Conservation (phyloP, 352 stramenopile species). For the Elongisporangium senticosum region DNA sequence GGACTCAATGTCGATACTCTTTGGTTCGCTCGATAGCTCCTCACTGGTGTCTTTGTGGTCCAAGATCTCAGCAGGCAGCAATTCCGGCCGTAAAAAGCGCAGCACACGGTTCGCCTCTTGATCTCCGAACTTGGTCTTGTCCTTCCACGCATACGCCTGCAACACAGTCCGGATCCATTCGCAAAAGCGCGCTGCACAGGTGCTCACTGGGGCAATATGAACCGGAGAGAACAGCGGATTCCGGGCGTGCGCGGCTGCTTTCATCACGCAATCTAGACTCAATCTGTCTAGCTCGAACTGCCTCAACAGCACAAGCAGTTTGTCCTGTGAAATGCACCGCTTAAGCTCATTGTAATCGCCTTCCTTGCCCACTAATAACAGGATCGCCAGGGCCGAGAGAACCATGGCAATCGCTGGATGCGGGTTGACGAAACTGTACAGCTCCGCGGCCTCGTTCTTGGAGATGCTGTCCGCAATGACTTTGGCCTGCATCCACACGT, state of each 20-base stretch:
- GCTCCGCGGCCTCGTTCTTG: conserved; percentile 69
- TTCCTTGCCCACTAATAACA: conserved; percentile 40
- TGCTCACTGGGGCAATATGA: conserved; percentile 76
- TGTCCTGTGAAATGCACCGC: conserved; percentile 57
- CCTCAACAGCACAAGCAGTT: conserved; percentile 42
- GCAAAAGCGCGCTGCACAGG: conserved; percentile 84
- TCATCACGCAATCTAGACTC: conserved; percentile 20
- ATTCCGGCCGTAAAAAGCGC: conserved; percentile 44
- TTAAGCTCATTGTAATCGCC: conserved; percentile 43
- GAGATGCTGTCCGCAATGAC: conserved; percentile 23
- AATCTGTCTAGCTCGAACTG: conserved; percentile 39
- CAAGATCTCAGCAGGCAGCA: conserved; percentile 20
- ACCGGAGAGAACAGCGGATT: conserved; percentile 64
- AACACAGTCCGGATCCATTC: conserved; percentile 75
- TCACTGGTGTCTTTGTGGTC: conserved; percentile 6
- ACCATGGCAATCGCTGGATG: conserved; percentile 79
- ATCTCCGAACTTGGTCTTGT: conserved; percentile 32
- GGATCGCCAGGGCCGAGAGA: conserved; percentile 41
- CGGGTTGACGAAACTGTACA: conserved; percentile 77
- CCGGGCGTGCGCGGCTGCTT: conserved; percentile 38
- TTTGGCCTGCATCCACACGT: conserved; percentile 29
- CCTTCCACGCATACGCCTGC: conserved; percentile 67
- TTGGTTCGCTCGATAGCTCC: neutral
- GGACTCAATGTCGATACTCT: neutral
- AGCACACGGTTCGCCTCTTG: conserved; percentile 34